Evolutionary conservation across 2,329 filamentous ascomycete species (phyloP), one percentile per base, ranked within the genome.

Genomic region (Cryphonectria japonica): DNA sequence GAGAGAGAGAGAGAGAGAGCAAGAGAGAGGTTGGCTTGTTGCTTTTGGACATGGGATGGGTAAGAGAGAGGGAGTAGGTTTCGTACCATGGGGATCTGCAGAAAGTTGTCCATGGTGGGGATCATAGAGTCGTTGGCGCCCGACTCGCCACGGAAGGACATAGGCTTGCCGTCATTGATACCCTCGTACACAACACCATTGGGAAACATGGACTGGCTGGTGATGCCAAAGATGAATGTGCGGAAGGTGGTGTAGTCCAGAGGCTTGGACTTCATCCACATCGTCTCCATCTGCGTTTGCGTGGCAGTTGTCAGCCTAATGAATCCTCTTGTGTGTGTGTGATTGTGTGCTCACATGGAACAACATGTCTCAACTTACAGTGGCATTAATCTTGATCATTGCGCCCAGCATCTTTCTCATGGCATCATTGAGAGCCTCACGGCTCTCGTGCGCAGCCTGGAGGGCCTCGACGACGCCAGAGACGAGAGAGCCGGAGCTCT

Each of bases 191-290:
- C 82, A 9, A 98, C 95, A 11, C 95, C 95, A 74, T 95, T 85
- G 11, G 95, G 95, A 81, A 98, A 98, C 94, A 98, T 97, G 77
- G 90, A 91, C 82, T 98, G 95, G 64, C 89, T 92, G 1, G 94
- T 97, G 81, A 98, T 97, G 76, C 95, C 95, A 78, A 97, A 97
- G 83, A 98, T 98, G 85, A 98, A 98, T 14, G 95, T 97, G 57
- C 95, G 92, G 88, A 97, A 98, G 75, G 89, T 92, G 71, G 92
- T 93, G 83, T 98, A 98, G 75, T 94, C 89, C 26, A 87, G 86
- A 2, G 95, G 95, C 76, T 93, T 92, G 69, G 93, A 96, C 80
- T 94, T 93, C 72, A 87, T 87, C 95, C 95, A 98, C 95, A 98
- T 98, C 34, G 84, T 87, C 79, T 96, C 93, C 93, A 97, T 97